Evolutionary conservation across 1,139 yeast species (phyloP), one percentile per base, ranked within the genome.

Genomic region (Pichia sp.): DNA sequence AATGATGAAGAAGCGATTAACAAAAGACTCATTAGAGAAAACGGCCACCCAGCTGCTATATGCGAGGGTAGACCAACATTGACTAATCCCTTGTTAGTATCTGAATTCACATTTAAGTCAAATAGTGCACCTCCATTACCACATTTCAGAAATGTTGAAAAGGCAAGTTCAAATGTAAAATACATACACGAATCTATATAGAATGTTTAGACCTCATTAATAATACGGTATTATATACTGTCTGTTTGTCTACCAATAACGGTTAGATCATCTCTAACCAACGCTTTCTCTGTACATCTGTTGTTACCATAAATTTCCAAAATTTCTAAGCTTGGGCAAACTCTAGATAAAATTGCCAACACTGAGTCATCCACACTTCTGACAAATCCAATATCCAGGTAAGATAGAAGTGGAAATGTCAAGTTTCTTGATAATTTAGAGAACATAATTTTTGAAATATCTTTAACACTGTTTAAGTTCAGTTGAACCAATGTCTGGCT

Each of bases 221-320:
- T 24, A 24, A 24, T 24, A 24, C 7, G 27, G 10, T 28, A 31
- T 48, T 64, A 77, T 38, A 77, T 69, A 53, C 76, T 70, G 56
- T 83, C 90, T 54, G 84, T 81, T 63, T 85, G 91, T 50, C 96
- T 73, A 8, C 96, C 96, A 50, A 88, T 79, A 4, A 89, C 70
- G 51, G 79, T 75, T 38, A 87, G 60, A 12, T 81, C 85, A 2
- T 71, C 70, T 48, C 83, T 70, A 4, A 76, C 62, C 3, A 65
- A 63, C 0, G 87, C 87, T 22, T 69, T 68, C 8, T 73, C 68
- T 0, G 90, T 81, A 47, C 93, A 83, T 53, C 79, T 70, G 56
- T 85, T 86, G 57, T 83, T 76, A 0, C 96, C 96, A 63, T 84
- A 87, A 6, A 87, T 88, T 59, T 88, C 96, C 47, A 90, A 60